Evolutionary conservation across 768 basidiomycete species (phyloP), one percentile per base, ranked within the genome.

Genomic region (Pholiota molesta): DNA sequence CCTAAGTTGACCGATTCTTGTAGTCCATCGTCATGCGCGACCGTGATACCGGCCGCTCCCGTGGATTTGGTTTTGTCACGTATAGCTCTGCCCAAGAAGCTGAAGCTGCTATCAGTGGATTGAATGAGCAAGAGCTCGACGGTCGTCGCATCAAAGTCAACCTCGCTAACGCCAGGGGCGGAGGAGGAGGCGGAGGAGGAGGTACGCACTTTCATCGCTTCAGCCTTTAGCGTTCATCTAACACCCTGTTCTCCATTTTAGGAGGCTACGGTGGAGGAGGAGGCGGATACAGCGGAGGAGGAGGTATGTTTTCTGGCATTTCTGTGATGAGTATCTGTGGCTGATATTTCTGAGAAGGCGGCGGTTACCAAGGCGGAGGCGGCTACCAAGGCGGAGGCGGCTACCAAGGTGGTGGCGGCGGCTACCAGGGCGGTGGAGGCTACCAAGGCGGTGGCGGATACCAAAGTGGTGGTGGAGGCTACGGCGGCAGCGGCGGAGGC

Each of bases 1-100:
- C 72, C 72, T 70, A 72, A 68, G 75, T 73, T 75, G 75, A 72
- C 78, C 79, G 69, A 74, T 79, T 60, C 68, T 66, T 68, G 74
- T 77, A 97, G 94, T 92, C 91, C 69, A 95, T 97, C 79, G 95
- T 97, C 76, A 97, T 97, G 95, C 91, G 94, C 81, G 96, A 99
- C 80, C 94, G 95, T 74, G 97, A 97, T 73, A 98, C 97, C 67
- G 92, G 94, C 63, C 94, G 96, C 73, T 97, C 94, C 66, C 91
- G 96, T 73, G 96, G 96, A 72, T 98, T 98, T 75, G 96, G 96
- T 65, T 98, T 98, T 78, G 95, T 98, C 64, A 95, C 92, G 58
- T 95, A 81, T 75, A 75, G 80, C 65, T 73, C 75, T 52, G 47
- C 71, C 13, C 70, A 76, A 31, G 94, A 97, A 74, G 96, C 96